Evolutionary conservation across 306 rosid genomes (phyloP).

Genomic region (Luffa acutangula): DNA sequence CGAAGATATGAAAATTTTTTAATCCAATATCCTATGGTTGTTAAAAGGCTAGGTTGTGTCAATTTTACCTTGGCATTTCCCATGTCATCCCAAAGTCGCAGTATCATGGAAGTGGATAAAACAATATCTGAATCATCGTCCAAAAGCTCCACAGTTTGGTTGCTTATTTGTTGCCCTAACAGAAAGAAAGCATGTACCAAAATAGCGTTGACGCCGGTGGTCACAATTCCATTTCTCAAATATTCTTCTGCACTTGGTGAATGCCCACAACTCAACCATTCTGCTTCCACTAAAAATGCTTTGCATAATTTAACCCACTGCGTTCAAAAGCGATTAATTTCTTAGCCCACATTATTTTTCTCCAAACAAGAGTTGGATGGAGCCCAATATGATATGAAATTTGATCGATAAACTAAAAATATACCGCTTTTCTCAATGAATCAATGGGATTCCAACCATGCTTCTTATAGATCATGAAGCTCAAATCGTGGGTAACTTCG

Average conservation of each 20-base stretch:
- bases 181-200: constrained; percentile 41
- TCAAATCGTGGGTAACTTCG: constrained; percentile 36
- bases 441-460: constrained; percentile 39
- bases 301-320: constrained; percentile 48
- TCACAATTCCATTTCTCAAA: constrained; percentile 42
- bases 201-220: constrained; percentile 43
- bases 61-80: constrained; percentile 30
- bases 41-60: no score
- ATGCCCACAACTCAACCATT: constrained; percentile 45
- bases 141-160: constrained; percentile 19
- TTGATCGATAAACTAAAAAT: neutral
- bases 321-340: neutral
- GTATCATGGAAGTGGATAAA: constrained; percentile 38
- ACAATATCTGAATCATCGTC: constrained; percentile 24
- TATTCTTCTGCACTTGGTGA: constrained; percentile 37
- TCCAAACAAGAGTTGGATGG: no score
- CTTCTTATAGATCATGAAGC: constrained; percentile 24
- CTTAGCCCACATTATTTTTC: no score
- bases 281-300: constrained; percentile 55
- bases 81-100: constrained; percentile 68
- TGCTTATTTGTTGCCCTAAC: constrained; percentile 32
- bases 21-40: no score
- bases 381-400: no score
- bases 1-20: no score
- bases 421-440: constrained; percentile 23